A percentile compares a stretch with the other conserved stretches of the same genome.
Conservation (phyloP, 257 asterid species). For the Primulina tabacum region DNA sequence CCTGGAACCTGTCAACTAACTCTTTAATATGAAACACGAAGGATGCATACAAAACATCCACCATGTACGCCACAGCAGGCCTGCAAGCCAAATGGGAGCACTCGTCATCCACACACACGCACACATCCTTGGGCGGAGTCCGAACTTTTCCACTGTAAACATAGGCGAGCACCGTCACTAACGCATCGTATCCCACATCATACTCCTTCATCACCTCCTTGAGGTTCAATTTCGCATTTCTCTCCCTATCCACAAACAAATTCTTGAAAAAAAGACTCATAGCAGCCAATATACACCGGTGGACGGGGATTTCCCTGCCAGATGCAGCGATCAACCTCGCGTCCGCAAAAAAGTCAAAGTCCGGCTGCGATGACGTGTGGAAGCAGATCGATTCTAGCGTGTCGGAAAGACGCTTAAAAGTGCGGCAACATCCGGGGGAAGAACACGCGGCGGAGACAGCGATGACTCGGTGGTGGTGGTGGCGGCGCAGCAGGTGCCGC, state of each 20-base stretch:
- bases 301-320: slow-evolving; percentile 74
- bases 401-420: slow-evolving; percentile 63
- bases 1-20: slow-evolving; percentile 72
- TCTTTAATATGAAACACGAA: slow-evolving; percentile 65
- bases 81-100: slow-evolving; percentile 84
- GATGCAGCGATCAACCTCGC: slow-evolving; percentile 52
- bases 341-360: slow-evolving; percentile 76
- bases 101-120: slow-evolving; percentile 74
- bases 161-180: slow-evolving; percentile 64
- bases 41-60: slow-evolving; percentile 67
- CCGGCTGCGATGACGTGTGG: slow-evolving; percentile 43
- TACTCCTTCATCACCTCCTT: slow-evolving; percentile 73
- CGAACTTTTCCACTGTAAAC: slow-evolving; percentile 70
- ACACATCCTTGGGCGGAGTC: slow-evolving; percentile 55
- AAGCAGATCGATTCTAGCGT: slow-evolving; percentile 61
- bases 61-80: slow-evolving; percentile 66
- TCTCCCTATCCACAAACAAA: slow-evolving; percentile 42
- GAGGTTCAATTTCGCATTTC: slow-evolving; percentile 42
- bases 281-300: slow-evolving; percentile 78
- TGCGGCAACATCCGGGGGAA: slow-evolving; percentile 38
- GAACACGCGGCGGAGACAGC: slow-evolving; percentile 29
- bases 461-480: slow-evolving; percentile 28
- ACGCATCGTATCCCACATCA: slow-evolving; percentile 69
- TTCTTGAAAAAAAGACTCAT: slow-evolving; percentile 67
- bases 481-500: slow-evolving; percentile 62